Evolutionary conservation across 1,139 yeast species (phyloP), one percentile per base, ranked within the genome.

Genomic region (Debaryomyces nepalensis): DNA sequence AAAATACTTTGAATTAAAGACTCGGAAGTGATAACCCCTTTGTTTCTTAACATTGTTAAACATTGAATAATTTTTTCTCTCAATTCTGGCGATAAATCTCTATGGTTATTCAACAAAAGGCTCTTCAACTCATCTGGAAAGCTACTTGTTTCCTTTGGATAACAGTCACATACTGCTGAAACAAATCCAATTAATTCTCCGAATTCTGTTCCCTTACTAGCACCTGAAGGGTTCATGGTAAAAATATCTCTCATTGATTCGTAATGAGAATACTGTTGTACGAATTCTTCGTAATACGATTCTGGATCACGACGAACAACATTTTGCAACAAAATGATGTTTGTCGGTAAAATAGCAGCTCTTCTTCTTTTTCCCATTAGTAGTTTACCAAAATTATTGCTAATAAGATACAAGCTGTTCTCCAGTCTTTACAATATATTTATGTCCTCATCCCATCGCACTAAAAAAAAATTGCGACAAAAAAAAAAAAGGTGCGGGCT

Each of bases 51-150:
- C 95, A 91, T 87, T 20, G 91, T 87, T 46, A 93, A 71, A 55
- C 93, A 85, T 57, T 87, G 95, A 45, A 95, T 86, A 52, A 93
- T 87, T 64, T 93, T 95, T 61, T 91, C 98, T 57, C 96, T 79
- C 47, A 93, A 73, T 36, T 86, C 95, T 7, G 90, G 84, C n/a
- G 88, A 77, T 49, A 93, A 75, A 46, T 85, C 87, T 49, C 86
- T 78, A 64, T 91, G 96, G 61, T 88, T 88, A 48, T 80, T 84
- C 16, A 79, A 61, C 38, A 93, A 70, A 49, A 93, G 71, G 29
- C 73, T 73, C 52, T 82, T 82, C 52, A 93, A 68, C 57, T 93
- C 98, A 20, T 78, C 75, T 1, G 99, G 98, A 58, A 88, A 93
- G 35, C 73, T 76, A 2, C 79, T 81, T 0, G 99, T 93, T 54